Base-by-base conservation (phyloP, 1,139 yeast species). In the Sugiyamaella castrensis region DNA sequence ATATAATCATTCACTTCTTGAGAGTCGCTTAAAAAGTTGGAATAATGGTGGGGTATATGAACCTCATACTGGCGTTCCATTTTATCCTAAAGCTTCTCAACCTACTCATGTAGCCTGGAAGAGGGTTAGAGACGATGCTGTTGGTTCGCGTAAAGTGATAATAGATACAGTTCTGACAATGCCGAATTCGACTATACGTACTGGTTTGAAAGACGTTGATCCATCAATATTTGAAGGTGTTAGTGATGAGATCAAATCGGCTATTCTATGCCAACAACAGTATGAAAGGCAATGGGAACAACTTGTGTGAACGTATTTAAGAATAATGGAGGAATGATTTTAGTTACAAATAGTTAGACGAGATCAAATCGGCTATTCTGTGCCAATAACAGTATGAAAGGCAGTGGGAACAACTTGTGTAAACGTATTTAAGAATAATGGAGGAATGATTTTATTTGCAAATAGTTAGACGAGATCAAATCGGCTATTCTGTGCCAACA, bases 81-180 rank as follows among this genome's bases (percentile, higher is more conserved):
- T 88, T 62, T 81, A 78, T 40, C 96, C 97, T 0, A 63, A 61
- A n/a, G 70, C 74, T 7, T 84, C 95, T 1, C 98, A 92, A 67
- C 87, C 98, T 0, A 71, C 78, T 0, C 61, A 66, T 48, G 64
- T 75, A 2, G 65, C 62, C 27, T 61, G 75, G 55, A 57, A 53
- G 37, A 74, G 71, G 48, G 54, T 72, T 1, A 61, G 60, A 1
- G 39, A 39, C 11, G 47, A 30, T 24, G 42, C 43, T 16, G 51
- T 41, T 5, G 42, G 37, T 35, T 52, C 58, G 24, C 65, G 66
- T 41, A 65, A 70, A 50, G 60, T 84, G 24, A 64, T 68, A 1
- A 75, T 79, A 52, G 83, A 81, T 41, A 78, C 87, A 0, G 67
- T 69, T 11, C 68, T 87, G 49, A 58, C 61, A n/a, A 72, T 77